A percentile compares a stretch with the other conserved stretches of the same genome.
phyloP scores from a whole-genome alignment of 2,329 filamentous ascomycete genomes.

The Graphium sp. region DNA sequence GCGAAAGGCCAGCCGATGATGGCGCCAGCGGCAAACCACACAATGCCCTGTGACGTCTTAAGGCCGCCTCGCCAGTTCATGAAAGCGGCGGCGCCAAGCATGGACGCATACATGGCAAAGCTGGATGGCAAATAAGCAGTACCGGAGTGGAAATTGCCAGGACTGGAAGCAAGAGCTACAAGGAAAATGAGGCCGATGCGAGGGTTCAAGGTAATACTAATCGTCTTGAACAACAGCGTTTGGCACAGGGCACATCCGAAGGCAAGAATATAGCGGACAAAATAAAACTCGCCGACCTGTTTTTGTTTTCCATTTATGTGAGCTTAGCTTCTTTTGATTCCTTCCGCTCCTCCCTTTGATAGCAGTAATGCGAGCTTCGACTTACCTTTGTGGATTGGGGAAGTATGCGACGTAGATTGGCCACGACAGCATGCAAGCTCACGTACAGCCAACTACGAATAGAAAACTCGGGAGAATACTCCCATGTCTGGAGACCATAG shows the following conservation, averaged over 20 bases:
- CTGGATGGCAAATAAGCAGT: constrained; percentile 79
- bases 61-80: constrained; percentile 75
- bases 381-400: constrained; percentile 42
- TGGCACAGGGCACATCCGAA: constrained; percentile 67
- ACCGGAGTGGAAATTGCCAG: constrained; percentile 87
- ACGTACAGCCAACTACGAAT: constrained; percentile 94
- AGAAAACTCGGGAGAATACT: constrained; percentile 88
- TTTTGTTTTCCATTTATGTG: too few species aligned
- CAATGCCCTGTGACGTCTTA: constrained; percentile 68
- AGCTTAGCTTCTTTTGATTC: neutral
- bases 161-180: constrained; percentile 58
- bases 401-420: constrained; percentile 47
- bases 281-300: constrained; percentile 69
- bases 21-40: constrained; percentile 77
- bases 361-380: too few species aligned
- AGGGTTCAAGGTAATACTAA: constrained; percentile 62
- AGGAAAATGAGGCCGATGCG: constrained; percentile 77
- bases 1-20: constrained; percentile 92
- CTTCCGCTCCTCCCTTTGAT: neutral
- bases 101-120: constrained; percentile 90
- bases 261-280: constrained; percentile 60
- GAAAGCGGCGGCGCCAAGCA: constrained; percentile 75
- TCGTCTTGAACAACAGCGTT: constrained; percentile 61
- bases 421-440: constrained; percentile 57
- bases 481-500: constrained; percentile 93